phyloP scores from a whole-genome alignment of 768 basidiomycete genomes.

The Psilocybe azurescens region DNA sequence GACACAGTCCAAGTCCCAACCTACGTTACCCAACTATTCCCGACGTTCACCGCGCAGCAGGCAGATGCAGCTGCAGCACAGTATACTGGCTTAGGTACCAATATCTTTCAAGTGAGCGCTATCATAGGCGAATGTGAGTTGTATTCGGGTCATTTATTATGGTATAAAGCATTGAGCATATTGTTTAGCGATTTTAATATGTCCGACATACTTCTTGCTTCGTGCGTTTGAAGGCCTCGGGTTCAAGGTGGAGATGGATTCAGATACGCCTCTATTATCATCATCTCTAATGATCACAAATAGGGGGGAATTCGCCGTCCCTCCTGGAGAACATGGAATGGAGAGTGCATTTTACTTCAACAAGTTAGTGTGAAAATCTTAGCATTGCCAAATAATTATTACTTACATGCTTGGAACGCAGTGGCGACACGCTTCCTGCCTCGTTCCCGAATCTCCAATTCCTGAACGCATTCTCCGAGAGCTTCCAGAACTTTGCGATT shows the following conservation, averaged over 20 bases:
- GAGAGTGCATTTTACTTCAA: slow-evolving; percentile 49
- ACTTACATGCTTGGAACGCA: not conserved
- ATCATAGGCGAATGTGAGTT: slow-evolving; percentile 47
- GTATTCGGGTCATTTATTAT: not conserved
- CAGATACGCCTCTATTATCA: not conserved
- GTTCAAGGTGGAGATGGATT: slow-evolving; percentile 35
- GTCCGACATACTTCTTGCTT: slow-evolving; percentile 48
- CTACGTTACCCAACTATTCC: slow-evolving; percentile 46
- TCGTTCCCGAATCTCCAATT: slow-evolving; percentile 42
- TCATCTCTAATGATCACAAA: not conserved
- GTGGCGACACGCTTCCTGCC: slow-evolving; percentile 16
- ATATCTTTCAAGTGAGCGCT: slow-evolving; percentile 37
- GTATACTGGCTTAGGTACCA: slow-evolving; percentile 38
- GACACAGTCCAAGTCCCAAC: slow-evolving; percentile 30
- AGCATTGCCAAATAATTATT: too few species aligned
- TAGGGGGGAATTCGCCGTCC: slow-evolving; percentile 51
- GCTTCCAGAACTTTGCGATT: slow-evolving; percentile 43
- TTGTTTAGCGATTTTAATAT: slow-evolving; percentile 47
- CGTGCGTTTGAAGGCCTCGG: slow-evolving; percentile 33
- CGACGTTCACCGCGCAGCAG: slow-evolving; percentile 37
- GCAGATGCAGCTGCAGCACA: slow-evolving; percentile 29
- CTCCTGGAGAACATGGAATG: slow-evolving; percentile 43
- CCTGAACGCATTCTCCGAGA: slow-evolving; percentile 39
- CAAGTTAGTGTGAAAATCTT: slow-evolving; percentile 31
- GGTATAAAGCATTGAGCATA: not conserved